Evolutionary conservation across 306 rosid genomes (phyloP).

Genomic region (Gillenia trifoliata): DNA sequence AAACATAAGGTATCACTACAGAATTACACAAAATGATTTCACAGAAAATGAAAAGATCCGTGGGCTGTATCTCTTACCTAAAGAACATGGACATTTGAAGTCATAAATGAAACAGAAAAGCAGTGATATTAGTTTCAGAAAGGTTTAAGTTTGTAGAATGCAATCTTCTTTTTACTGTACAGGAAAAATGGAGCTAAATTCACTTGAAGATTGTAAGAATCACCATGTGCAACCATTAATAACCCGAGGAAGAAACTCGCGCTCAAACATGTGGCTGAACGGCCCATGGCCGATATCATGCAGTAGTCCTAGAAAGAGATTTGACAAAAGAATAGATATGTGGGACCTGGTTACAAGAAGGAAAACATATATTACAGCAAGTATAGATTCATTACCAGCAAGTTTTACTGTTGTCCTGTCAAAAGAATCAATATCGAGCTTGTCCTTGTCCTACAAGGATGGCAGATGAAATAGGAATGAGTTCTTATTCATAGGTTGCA

Average conservation of each 20-base stretch:
- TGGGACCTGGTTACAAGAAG: slow-evolving; percentile 15
- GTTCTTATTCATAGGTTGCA: not conserved
- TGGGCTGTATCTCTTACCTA: not conserved
- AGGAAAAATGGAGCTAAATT: slow-evolving; percentile 10
- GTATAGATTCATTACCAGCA: slow-evolving; percentile 53
- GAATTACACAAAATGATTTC: not conserved
- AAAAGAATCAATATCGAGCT: slow-evolving; percentile 70
- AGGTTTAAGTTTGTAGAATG: slow-evolving; percentile 18
- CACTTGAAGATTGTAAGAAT: not conserved
- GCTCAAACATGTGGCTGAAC: slow-evolving; percentile 90
- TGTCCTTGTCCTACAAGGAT: slow-evolving; percentile 73
- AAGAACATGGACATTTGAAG: not conserved
- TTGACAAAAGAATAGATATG: slow-evolving; percentile 7
- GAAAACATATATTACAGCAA: slow-evolving; percentile 15
- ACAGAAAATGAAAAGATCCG: not conserved
- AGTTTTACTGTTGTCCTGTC: slow-evolving; percentile 82
- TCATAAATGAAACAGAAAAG: not conserved
- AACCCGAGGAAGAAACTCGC: slow-evolving; percentile 67
- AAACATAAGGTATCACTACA: not conserved
- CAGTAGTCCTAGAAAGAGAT: slow-evolving; percentile 61
- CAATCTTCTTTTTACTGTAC: slow-evolving; percentile 30
- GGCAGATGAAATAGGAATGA: slow-evolving; percentile 6
- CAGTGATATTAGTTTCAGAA: not conserved
- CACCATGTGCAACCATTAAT: slow-evolving; percentile 52
- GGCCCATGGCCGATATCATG: slow-evolving; percentile 99